phyloP scores from a whole-genome alignment of 2,329 filamentous ascomycete species.

The Trichoderma hamatum region DNA sequence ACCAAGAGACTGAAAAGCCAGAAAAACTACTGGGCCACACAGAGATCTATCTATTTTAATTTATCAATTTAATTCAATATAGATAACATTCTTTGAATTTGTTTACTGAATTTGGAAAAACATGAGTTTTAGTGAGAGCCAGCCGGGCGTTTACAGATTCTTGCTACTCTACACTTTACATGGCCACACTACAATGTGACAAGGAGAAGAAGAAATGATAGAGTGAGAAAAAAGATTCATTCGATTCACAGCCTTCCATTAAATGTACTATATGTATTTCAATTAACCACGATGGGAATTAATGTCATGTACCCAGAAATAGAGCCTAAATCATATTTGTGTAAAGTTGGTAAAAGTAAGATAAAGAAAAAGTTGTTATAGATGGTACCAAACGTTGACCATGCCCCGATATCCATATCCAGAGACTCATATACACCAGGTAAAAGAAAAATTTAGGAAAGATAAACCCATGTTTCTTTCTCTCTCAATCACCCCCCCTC shows the following conservation, averaged over 20 bases:
- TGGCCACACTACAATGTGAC: not conserved
- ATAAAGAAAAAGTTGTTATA: not conserved
- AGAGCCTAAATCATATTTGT: slow-evolving; percentile 7
- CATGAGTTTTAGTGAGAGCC: not conserved
- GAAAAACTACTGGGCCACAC: too few relatives aligned
- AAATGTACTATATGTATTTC: slow-evolving; percentile 17
- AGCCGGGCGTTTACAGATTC: not conserved
- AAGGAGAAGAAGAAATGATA: not conserved
- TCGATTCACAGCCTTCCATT: slow-evolving; percentile 7
- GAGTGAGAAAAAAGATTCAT: not conserved
- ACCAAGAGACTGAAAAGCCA: not conserved
- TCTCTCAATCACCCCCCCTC: not conserved
- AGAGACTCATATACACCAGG: slow-evolving; percentile 11
- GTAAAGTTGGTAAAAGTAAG: not conserved
- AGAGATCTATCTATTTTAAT: too few relatives aligned
- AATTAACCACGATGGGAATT: not conserved
- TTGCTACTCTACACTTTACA: not conserved
- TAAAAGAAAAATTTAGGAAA: not conserved
- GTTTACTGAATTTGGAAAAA: not conserved
- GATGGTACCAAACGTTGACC: not conserved
- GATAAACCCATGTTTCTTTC: not conserved
- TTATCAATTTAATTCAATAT: too few relatives aligned
- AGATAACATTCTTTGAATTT: not conserved
- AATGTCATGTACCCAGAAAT: slow-evolving; percentile 10
- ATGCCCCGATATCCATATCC: slow-evolving; percentile 8